A percentile compares a stretch with the other conserved stretches of the same genome.
Evolutionary conservation across 2,329 filamentous ascomycete species (phyloP).

Genomic region (Fusarium miscanthi): DNA sequence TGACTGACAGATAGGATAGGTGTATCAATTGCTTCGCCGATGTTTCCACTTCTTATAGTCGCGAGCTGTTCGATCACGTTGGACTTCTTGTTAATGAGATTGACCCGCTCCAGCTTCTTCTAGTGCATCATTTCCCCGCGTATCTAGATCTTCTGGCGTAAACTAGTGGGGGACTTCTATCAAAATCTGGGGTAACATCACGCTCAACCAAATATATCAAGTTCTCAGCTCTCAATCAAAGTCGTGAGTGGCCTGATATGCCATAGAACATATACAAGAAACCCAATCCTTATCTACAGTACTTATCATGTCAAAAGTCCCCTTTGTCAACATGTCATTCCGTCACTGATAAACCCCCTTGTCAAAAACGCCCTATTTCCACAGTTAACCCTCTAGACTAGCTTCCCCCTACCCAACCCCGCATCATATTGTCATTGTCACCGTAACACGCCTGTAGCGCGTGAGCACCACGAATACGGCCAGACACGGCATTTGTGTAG

Average conservation of each 20-base stretch:
- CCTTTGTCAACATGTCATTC: neutral
- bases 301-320: neutral
- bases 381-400: constrained; percentile 11
- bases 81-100: neutral
- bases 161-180: constrained; percentile 19
- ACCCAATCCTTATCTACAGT: neutral
- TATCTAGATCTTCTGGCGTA: constrained; percentile 19
- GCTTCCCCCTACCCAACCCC: constrained; percentile 22
- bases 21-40: neutral
- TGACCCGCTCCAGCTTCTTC: constrained; percentile 21
- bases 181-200: constrained; percentile 16
- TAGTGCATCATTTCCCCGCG: constrained; percentile 24
- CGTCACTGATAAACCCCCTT: constrained; percentile 8
- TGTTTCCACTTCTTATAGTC: neutral
- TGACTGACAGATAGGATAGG: neutral
- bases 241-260: neutral
- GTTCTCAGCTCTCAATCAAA: neutral
- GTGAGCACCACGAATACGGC: constrained; percentile 27
- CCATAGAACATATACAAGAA: fast-evolving
- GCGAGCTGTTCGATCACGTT: neutral
- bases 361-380: constrained; percentile 41
- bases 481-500: constrained; percentile 30
- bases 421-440: constrained; percentile 17
- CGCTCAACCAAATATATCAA: neutral
- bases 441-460: constrained; percentile 1